Base-by-base conservation (phyloP, 108 stramenopile species). In the Skeletonema potamos region DNA sequence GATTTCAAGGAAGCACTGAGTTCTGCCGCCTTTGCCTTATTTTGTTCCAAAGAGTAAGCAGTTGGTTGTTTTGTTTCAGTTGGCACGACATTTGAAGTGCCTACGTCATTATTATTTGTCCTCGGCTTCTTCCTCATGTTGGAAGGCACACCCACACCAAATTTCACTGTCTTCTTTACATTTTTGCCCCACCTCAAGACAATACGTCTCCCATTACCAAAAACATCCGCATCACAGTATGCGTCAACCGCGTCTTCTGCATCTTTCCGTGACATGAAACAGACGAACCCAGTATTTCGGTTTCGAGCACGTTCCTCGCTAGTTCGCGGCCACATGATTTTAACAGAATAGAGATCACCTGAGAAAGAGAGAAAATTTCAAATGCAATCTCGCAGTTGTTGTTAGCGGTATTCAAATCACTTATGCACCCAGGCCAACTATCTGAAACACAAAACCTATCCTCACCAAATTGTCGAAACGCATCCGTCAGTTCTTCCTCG, bases 281-380 rank as follows among this genome's bases (percentile, higher is more conserved):
- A 94, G 8, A 97, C 95, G 68, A 97, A 97, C 8, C 96, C 93
- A 3, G 93, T 92, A 64, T 91, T 90, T 7, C 95, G 77, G 62
- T 92, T 86, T 29, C 96, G 85, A 3, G 76, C 70, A 29, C 89
- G 44, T 71, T 97, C 96, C 64, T 93, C 92, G 32, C 80, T 76
- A 2, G 95, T 94, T 24, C 96, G 76, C 3, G 96, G 95, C 94
- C 94, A 97, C 96, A 97, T 97, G 65, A 97, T 94, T 69, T 96
- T 96, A 58, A 96, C 85, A 33, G 88, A 89, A 84, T 94, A 92
- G 41, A 96, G 72, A 76, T 84, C 84, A 60, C 87, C 86, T 88
- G 17, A 65, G 41, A 37, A 26, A 12, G 30, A 54, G 63, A 66
- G 70, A 60, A 65, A 48, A n/a, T 37, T 33, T 24, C n/a, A 39